Conservation (phyloP, 345 rosid genomes). For the Euphorbia lathyris region DNA sequence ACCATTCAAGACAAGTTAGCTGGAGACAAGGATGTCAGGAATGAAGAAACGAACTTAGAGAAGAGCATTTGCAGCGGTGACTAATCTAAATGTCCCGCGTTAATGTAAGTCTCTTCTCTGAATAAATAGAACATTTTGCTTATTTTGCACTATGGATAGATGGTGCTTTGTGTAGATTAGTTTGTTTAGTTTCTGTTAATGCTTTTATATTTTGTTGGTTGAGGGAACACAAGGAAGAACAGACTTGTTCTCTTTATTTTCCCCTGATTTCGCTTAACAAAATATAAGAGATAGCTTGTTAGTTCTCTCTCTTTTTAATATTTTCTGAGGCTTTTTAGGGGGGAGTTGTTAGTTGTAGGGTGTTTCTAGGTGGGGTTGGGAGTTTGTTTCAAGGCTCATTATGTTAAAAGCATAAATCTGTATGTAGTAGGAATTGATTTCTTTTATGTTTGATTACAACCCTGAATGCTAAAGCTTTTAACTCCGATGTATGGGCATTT, state of each 20-base stretch:
- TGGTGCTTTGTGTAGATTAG: constrained; percentile 12
- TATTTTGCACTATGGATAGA: constrained; percentile 12
- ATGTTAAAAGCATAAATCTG: constrained; percentile 12
- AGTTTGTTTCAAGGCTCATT: constrained; percentile 8
- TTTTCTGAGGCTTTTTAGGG: not conserved
- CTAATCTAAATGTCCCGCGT: constrained; percentile 18
- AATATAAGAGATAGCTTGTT: constrained; percentile 15
- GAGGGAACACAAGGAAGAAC: constrained; percentile 8
- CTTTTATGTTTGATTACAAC: constrained; percentile 8
- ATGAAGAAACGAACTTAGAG: constrained; percentile 4
- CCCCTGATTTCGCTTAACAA: constrained; percentile 15
- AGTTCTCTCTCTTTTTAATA: not conserved
- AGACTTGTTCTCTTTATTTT: not conserved
- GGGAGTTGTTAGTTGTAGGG: not conserved
- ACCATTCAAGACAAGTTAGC: constrained; percentile 8
- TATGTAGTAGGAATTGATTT: constrained; percentile 5
- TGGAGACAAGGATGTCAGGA: constrained; percentile 17
- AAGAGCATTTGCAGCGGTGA: constrained; percentile 32
- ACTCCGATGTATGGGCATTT: constrained; percentile 13
- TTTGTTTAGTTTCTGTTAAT: constrained; percentile 2
- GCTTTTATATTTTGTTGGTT: constrained; percentile 11
- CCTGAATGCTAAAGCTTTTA: constrained; percentile 17
- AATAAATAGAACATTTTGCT: constrained; percentile 18
- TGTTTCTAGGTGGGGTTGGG: not conserved
- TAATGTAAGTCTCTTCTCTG: constrained; percentile 35